Percentiles rank a stretch among this genome's conserved stretches.
phyloP scores from a whole-genome alignment of 2,329 filamentous ascomycete species.

The Pyrenochaeta sp. region DNA sequence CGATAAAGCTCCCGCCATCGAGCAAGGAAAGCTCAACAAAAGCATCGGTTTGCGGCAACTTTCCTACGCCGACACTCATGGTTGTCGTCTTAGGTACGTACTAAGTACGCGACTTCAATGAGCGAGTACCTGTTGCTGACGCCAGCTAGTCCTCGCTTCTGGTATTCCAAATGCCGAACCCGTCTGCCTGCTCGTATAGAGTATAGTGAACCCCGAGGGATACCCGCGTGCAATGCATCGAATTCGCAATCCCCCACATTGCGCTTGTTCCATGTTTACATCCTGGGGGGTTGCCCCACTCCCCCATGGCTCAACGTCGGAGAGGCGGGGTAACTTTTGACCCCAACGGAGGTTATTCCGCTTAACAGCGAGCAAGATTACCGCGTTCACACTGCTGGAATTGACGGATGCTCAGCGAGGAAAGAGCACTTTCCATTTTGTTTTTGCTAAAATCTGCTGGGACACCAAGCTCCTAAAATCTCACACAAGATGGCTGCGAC shows the following conservation, averaged over 20 bases:
- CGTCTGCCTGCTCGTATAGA: neutral
- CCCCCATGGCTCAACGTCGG: conserved; percentile 4
- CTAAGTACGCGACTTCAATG: neutral
- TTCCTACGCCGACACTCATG: neutral
- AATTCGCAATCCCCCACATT: conserved; percentile 4
- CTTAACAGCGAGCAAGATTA: neutral
- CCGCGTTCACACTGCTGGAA: too few species aligned
- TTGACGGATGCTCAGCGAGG: too few species aligned
- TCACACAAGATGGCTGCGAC: conserved; percentile 25
- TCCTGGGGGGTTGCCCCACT: conserved; percentile 7
- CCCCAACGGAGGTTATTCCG: conserved; percentile 6
- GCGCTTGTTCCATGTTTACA: neutral
- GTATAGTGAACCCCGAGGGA: neutral
- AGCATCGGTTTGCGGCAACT: conserved; percentile 23
- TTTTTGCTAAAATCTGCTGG: too few species aligned
- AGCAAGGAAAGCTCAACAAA: conserved; percentile 36
- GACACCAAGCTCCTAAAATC: conserved; percentile 1
- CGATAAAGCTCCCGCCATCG: conserved; percentile 45
- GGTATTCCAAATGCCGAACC: neutral
- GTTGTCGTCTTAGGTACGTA: neutral
- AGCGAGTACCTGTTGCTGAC: neutral
- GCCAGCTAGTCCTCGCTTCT: neutral
- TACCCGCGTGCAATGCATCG: neutral
- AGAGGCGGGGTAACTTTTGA: conserved; percentile 11
- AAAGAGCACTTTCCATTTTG: neutral